Evolutionary conservation across 1,139 yeast species (phyloP).

Genomic region (Pichia sp.): DNA sequence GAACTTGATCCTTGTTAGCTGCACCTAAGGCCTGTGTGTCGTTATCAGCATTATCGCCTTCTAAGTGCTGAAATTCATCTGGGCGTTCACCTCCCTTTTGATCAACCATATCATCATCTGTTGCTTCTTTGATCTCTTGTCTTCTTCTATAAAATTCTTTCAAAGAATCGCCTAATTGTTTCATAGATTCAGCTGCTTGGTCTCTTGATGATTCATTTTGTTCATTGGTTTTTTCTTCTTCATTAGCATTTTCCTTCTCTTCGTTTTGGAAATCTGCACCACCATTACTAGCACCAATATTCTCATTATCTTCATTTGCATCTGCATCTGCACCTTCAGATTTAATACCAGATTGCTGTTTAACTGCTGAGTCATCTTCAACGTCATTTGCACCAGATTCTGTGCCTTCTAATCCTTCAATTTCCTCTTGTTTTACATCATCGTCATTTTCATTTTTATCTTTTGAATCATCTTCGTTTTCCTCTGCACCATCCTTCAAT

Average conservation of each 20-base stretch:
- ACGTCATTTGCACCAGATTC: slow-evolving; percentile 33
- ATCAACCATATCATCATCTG: slow-evolving; percentile 42
- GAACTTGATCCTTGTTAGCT: slow-evolving; percentile 75
- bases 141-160: slow-evolving; percentile 89
- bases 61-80: slow-evolving; percentile 88
- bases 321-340: slow-evolving; percentile 76
- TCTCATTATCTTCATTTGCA: slow-evolving; percentile 60
- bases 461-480: slow-evolving; percentile 15
- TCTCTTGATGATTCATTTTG: slow-evolving; percentile 61
- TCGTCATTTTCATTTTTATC: slow-evolving; percentile 38
- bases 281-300: slow-evolving; percentile 65
- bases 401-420: slow-evolving; percentile 36
- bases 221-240: slow-evolving; percentile 29
- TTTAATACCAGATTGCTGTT: slow-evolving; percentile 63
- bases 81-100: slow-evolving; percentile 58
- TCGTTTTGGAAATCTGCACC: slow-evolving; percentile 46
- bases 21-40: slow-evolving; percentile 94
- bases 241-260: slow-evolving; percentile 26
- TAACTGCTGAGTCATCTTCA: slow-evolving; percentile 61
- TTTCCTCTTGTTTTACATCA: slow-evolving; percentile 42
- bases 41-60: slow-evolving; percentile 67
- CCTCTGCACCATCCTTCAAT: slow-evolving; percentile 17
- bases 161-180: slow-evolving; percentile 83
- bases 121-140: slow-evolving; percentile 71
- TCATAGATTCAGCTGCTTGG: slow-evolving; percentile 72